Conservation (phyloP, 257 asterid species). For the Apocynum venetum region DNA sequence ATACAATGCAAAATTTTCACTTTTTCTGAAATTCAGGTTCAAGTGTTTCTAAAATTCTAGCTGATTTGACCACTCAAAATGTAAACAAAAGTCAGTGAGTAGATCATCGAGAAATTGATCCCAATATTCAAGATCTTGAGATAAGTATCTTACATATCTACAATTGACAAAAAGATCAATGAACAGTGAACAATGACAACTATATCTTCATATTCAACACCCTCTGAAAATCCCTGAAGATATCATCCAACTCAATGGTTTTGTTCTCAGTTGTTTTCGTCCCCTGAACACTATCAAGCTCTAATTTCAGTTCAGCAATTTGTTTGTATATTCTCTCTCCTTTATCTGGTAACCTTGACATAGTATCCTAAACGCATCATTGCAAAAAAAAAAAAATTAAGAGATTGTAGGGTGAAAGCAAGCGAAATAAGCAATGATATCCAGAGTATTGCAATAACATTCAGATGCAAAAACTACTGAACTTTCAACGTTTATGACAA, state of each 20-base stretch:
- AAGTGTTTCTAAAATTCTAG: too few relatives aligned
- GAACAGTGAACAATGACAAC: not conserved
- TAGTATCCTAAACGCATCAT: conserved; percentile 36
- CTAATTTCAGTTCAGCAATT: conserved; percentile 44
- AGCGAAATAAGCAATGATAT: not conserved
- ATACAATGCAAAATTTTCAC: too few relatives aligned
- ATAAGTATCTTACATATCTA: not conserved
- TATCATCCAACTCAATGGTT: conserved; percentile 32
- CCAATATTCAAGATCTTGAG: not conserved
- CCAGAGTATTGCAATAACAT: not conserved
- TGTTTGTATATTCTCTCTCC: conserved; percentile 64
- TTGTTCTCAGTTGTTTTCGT: conserved; percentile 29
- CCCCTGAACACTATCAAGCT: conserved; percentile 41
- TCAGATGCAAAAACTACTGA: not conserved
- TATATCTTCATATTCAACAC: conserved; percentile 15
- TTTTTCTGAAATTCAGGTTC: too few relatives aligned
- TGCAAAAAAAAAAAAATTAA: conserved; percentile 1
- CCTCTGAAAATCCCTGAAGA: conserved; percentile 23
- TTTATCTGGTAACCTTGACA: conserved; percentile 64
- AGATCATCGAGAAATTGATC: not conserved
- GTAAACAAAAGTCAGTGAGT: not conserved
- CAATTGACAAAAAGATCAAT: not conserved
- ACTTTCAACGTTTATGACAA: not conserved
- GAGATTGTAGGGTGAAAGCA: not conserved
- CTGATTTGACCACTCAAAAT: not conserved